These are phyloP conservation scores for Ceratocystis huliohia DNA, from an alignment of 2,329 filamentous ascomycete genomes.

Conservation along the genomic window DNA sequence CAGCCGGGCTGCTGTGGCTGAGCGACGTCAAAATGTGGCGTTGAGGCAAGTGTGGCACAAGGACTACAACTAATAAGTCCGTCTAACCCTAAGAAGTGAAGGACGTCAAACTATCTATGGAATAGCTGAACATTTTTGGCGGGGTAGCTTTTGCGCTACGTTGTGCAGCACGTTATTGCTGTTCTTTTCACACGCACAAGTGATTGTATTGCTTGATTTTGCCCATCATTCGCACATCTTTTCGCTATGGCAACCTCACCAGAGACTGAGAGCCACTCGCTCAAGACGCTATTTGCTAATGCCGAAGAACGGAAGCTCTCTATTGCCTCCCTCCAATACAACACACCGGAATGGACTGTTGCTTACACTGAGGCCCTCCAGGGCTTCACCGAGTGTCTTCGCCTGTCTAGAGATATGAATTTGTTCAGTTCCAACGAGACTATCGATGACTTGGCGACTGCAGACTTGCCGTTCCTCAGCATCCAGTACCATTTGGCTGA, in stretches of 20 bases:
- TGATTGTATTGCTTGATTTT: neutral
- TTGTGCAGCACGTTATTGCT: neutral
- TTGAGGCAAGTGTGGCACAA: neutral
- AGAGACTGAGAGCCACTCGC: slow-evolving; percentile 36
- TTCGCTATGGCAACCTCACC: neutral
- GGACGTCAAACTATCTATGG: neutral
- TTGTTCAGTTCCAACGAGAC: slow-evolving; percentile 87
- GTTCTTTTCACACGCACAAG: neutral
- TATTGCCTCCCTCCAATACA: slow-evolving; percentile 53
- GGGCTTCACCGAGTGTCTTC: slow-evolving; percentile 60
- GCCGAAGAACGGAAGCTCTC: slow-evolving; percentile 40
- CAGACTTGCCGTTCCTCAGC: slow-evolving; percentile 74
- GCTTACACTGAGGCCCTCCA: slow-evolving; percentile 54
- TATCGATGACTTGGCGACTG: slow-evolving; percentile 72
- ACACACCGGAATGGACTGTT: slow-evolving; percentile 52
- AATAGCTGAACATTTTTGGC: slow-evolving; percentile 11
- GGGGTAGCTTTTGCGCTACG: slow-evolving; percentile 10
- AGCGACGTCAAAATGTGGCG: slow-evolving; percentile 8
- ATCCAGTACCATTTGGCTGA: slow-evolving; percentile 70
- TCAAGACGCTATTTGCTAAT: slow-evolving; percentile 38
- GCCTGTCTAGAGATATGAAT: slow-evolving; percentile 55
- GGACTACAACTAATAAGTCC: neutral
- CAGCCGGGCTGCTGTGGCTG: neutral
- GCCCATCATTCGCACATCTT: neutral
- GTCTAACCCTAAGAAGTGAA: neutral